A percentile compares a stretch with the other conserved stretches of the same genome.
Conservation (phyloP, 371 early-diverging fungal genomes). For the Mortierella sp. region DNA sequence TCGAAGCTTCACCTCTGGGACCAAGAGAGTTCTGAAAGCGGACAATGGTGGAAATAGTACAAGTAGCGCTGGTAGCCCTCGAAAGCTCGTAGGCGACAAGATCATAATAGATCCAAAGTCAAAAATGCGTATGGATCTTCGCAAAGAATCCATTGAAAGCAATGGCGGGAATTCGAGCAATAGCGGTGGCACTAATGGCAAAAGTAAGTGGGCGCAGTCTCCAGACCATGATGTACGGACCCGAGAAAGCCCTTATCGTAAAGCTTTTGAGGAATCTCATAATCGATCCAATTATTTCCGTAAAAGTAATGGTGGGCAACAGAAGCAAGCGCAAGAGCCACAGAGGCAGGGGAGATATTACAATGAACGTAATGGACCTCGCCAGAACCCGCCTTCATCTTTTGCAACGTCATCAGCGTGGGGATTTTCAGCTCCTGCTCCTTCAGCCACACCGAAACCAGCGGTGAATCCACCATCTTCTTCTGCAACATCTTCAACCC, state of each 20-base stretch:
- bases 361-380: conserved; percentile 21
- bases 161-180: background rate
- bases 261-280: conserved; percentile 36
- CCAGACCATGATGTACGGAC: conserved; percentile 22
- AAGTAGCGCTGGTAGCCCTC: conserved; percentile 8
- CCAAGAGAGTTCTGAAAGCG: conserved; percentile 15
- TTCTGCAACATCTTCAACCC: conserved; percentile 34
- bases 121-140: conserved; percentile 50
- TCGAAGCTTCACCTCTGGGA: conserved; percentile 33
- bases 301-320: conserved; percentile 9
- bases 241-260: conserved; percentile 34
- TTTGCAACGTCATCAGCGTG: conserved; percentile 38
- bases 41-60: conserved; percentile 9
- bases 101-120: conserved; percentile 45
- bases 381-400: conserved; percentile 34
- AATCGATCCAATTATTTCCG: conserved; percentile 10
- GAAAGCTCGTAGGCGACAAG: conserved; percentile 30
- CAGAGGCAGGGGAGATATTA: conserved; percentile 29
- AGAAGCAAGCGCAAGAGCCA: conserved; percentile 12
- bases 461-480: conserved; percentile 23
- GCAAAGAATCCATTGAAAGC: conserved; percentile 32
- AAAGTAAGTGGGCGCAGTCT: conserved; percentile 36
- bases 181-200: background rate
- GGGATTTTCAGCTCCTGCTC: conserved; percentile 30
- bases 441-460: conserved; percentile 9